Evolutionary conservation across 192 early-diverging fungal genomes (phyloP), one percentile per base, ranked within the genome.

Genomic region (Paraglomus occultum): DNA sequence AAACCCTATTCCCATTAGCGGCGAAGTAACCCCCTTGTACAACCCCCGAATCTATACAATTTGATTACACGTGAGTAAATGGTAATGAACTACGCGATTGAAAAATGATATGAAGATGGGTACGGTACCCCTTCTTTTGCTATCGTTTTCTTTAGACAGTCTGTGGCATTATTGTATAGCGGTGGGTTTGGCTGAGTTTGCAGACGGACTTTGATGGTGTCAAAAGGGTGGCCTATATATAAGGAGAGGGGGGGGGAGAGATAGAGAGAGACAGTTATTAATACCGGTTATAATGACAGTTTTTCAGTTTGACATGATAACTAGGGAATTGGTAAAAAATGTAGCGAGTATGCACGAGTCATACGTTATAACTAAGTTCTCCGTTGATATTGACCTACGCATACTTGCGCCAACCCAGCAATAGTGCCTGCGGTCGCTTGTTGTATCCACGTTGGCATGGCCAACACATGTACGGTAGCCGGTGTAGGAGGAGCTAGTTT

Each of bases 11-110:
- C 90, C 90, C 57, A 84, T 76, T 70, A 91, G 71, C 6, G 90
- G 90, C 3, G 89, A 90, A 8, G 79, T 76, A 7, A 86, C 85
- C 42, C 90, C 90, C 71, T 85, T 89, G 74, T 89, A 91, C n/a
- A 91, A 59, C 51, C 84, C 89, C 52, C 67, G 55, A 50, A 81
- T 67, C 87, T 90, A 63, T 39, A 58, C n/a, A n/a, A n/a, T n/a
- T 31, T 20, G 9, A 45, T 12, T 5, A 40, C 31, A 31, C 31
- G 31, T 31, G 31, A 31, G 31, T 31, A 31, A 58, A 43, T 18
- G 15, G 39, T n/a, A 57, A 61, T 43, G 7, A 31, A 58, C 38
- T n/a, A 18, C 22, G 40, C 38, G 15, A 52, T 63, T 8, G 50
- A 58, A 12, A 43, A 31, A 5, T 39, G 18, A 6, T 22, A 52